Evolutionary conservation across 176 grass and related monocot species (phyloP).

Genomic region (Tillandsia leiboldiana): DNA sequence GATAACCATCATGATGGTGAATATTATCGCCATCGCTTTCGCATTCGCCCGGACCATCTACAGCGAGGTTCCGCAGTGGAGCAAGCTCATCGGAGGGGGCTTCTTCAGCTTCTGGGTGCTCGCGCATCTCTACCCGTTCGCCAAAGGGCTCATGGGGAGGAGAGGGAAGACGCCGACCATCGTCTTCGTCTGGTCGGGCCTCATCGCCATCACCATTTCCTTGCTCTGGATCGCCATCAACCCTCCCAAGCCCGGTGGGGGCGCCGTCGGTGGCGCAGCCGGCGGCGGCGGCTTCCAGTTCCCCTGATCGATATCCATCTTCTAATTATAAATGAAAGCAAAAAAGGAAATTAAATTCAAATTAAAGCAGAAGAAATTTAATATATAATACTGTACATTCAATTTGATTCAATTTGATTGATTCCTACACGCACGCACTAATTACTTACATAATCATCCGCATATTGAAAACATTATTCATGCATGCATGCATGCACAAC

Average conservation of each 20-base stretch:
- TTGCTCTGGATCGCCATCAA: slow-evolving; percentile 74
- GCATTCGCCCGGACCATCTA: slow-evolving; percentile 65
- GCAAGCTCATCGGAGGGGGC: slow-evolving; percentile 68
- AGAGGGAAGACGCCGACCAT: slow-evolving; percentile 83
- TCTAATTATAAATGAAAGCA: too few relatives aligned
- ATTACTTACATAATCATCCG: too few relatives aligned
- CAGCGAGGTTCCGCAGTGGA: slow-evolving; percentile 67
- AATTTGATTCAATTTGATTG: too few relatives aligned
- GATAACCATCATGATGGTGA: slow-evolving; percentile 83
- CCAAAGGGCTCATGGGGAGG: slow-evolving; percentile 78
- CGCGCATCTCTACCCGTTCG: slow-evolving; percentile 70
- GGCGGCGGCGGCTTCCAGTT: slow-evolving; percentile 46
- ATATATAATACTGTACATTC: too few relatives aligned
- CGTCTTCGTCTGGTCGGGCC: slow-evolving; percentile 71
- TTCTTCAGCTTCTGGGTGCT: slow-evolving; percentile 95
- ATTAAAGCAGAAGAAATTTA: too few relatives aligned
- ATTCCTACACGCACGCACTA: too few relatives aligned
- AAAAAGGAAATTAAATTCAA: too few relatives aligned
- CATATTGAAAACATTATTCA: too few relatives aligned
- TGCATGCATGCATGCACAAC: too few relatives aligned
- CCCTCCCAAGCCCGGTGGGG: slow-evolving; percentile 33
- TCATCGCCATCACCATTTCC: slow-evolving; percentile 71
- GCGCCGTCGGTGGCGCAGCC: neutral
- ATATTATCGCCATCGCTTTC: slow-evolving; percentile 77
- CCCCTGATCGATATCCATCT: slow-evolving; percentile 27